Evolutionary conservation across 108 stramenopile species (phyloP).

Genomic region (Nannochloropsis gaditana): DNA sequence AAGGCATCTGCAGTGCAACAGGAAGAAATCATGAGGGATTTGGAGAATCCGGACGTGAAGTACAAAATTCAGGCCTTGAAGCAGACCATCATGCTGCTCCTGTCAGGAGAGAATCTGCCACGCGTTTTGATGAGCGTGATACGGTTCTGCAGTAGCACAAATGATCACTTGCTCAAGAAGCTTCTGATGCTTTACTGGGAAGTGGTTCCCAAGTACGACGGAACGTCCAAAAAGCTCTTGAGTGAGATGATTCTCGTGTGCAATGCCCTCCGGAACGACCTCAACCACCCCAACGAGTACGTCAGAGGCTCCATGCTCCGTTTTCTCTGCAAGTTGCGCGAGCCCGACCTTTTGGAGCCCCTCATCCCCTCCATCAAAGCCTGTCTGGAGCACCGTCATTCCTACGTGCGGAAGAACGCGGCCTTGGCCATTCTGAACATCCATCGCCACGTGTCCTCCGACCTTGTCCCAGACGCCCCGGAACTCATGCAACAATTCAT

Average conservation of each 20-base stretch:
- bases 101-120: slow-evolving; percentile 91
- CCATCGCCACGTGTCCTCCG: slow-evolving; percentile 68
- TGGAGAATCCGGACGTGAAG: slow-evolving; percentile 75
- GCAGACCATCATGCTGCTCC: slow-evolving; percentile 93
- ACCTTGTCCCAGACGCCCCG: slow-evolving; percentile 90
- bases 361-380: slow-evolving; percentile 76
- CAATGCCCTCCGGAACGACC: slow-evolving; percentile 95
- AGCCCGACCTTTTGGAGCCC: slow-evolving; percentile 93
- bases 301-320: slow-evolving; percentile 96
- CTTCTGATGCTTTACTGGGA: slow-evolving; percentile 99
- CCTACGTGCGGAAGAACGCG: slow-evolving; percentile 96
- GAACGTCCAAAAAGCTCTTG: slow-evolving; percentile 68
- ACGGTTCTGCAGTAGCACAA: slow-evolving; percentile 89
- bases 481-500: slow-evolving; percentile 83
- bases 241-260: slow-evolving; percentile 97
- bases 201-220: slow-evolving; percentile 64
- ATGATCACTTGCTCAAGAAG: slow-evolving; percentile 97
- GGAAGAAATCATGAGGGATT: slow-evolving; percentile 85
- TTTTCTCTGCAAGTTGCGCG: slow-evolving; percentile 95
- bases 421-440: slow-evolving; percentile 88
- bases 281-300: slow-evolving; percentile 98
- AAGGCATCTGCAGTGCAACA: slow-evolving; percentile 81
- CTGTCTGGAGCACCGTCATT: slow-evolving; percentile 90
- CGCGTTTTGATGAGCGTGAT: slow-evolving; percentile 96
- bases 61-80: slow-evolving; percentile 86